Evolutionary conservation across 306 rosid genomes (phyloP), one percentile per base, ranked within the genome.

Genomic region (Ormosia emarginata): DNA sequence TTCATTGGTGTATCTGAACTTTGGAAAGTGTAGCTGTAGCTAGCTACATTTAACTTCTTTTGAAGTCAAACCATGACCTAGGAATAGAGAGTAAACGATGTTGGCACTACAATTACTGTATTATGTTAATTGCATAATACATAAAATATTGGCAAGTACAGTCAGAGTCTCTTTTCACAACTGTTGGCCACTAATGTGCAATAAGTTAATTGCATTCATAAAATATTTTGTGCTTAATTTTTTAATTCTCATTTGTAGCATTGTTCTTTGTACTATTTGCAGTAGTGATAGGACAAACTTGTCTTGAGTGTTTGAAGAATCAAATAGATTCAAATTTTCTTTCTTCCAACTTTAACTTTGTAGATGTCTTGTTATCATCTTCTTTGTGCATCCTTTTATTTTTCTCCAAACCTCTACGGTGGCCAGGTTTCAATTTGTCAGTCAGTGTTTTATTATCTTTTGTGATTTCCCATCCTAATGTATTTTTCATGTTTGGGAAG

Each of bases 61-160:
- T 78, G 36, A 63, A 77, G 55, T 74, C 12, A 36, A 63, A 50
- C 29, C 37, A 24, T 47, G 53, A 13, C 7, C 0, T 57, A 14
- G 39, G 77, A 53, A 46, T 61, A 53, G 79, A 39, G 57, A 73
- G 15, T 15, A 57, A 33, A 52, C 55, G 24, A 24, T 13, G 5
- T n/a, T 49, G 67, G 63, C 17, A 33, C 36, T 67, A 1, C 34
- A 64, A 32, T 69, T 52, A n/a, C 3, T 40, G 30, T 64, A 46
- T 52, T 8, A 4, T 63, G 1, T 44, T 29, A n/a, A n/a, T 56
- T 69, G 44, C 67, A 1, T 13, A 7, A 14, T 50, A 30, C 50
- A 32, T 4, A 41, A 40, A 69, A 56, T 83, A 85, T 86, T 56
- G 93, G 94, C 97, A 96, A 98, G 98, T 96, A 77, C 43, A 32